Conservation (phyloP, 1,139 yeast genomes). For the Blastobotrys proliferans region DNA sequence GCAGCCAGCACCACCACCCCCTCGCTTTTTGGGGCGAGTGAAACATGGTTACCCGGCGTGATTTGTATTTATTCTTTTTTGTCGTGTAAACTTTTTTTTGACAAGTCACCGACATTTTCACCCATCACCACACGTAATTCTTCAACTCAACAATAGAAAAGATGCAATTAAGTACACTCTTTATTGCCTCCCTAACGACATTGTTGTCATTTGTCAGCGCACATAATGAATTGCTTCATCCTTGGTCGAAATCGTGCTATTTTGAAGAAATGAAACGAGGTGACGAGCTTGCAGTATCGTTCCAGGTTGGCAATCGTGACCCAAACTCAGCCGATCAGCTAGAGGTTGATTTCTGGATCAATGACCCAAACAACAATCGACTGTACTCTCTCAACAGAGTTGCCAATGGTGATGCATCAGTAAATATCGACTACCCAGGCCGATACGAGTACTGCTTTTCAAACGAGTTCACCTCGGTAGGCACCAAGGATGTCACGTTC, state of each 20-base stretch:
- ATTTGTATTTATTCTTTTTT: not conserved
- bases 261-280: conserved; percentile 75
- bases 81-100: not conserved
- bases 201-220: conserved; percentile 40
- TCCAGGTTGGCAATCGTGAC: conserved; percentile 92
- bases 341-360: conserved; percentile 66
- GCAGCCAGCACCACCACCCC: no score
- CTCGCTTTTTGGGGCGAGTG: no score
- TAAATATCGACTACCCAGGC: conserved; percentile 64
- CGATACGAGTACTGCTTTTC: conserved; percentile 87
- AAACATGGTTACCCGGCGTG: conserved; percentile 8
- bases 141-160: not conserved
- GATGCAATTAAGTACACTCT: conserved; percentile 8
- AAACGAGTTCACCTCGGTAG: conserved; percentile 69
- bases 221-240: conserved; percentile 79
- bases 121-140: not conserved
- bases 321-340: conserved; percentile 73
- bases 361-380: conserved; percentile 57
- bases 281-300: conserved; percentile 83
- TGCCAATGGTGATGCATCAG: conserved; percentile 77
- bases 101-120: not conserved
- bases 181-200: conserved; percentile 10
- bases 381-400: conserved; percentile 49
- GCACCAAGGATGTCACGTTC: conserved; percentile 88
- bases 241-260: conserved; percentile 85